phyloP scores from a whole-genome alignment of 2,329 filamentous ascomycete species.

The Neopestalotiopsis sp. region DNA sequence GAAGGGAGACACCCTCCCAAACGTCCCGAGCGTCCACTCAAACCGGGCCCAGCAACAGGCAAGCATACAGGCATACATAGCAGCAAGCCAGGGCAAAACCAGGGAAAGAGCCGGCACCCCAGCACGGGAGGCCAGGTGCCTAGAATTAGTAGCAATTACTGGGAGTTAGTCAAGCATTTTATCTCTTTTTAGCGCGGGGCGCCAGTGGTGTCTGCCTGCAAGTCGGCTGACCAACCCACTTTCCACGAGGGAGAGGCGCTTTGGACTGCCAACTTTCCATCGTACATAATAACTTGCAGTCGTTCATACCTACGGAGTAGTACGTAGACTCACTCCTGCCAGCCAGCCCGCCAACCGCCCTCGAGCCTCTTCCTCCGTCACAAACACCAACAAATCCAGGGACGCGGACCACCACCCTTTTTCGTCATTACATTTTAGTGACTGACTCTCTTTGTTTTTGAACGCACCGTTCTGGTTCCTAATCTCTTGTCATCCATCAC shows the following conservation, averaged over 20 bases:
- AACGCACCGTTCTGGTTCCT: too few species aligned
- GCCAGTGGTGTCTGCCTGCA: too few species aligned
- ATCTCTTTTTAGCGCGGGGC: too few species aligned
- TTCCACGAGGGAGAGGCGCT: too few species aligned
- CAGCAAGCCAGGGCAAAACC: background rate
- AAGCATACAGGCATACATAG: background rate
- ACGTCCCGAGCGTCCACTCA: background rate
- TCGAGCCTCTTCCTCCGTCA: background rate
- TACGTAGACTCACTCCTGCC: background rate
- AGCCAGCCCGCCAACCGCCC: background rate
- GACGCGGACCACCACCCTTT: background rate
- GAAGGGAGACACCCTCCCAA: background rate
- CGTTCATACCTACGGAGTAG: too few species aligned
- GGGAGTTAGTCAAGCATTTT: background rate
- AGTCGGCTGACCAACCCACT: too few species aligned
- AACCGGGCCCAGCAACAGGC: background rate
- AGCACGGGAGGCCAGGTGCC: background rate
- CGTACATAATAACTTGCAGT: too few species aligned
- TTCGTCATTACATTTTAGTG: background rate
- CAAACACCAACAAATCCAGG: background rate
- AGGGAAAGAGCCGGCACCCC: too few species aligned
- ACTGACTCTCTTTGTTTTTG: too few species aligned
- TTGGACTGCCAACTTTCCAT: too few species aligned
- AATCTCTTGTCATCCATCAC: too few species aligned
- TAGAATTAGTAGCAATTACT: constrained; percentile 1